phyloP scores from a whole-genome alignment of 331 rosid genomes.

The Quercus tomentella region DNA sequence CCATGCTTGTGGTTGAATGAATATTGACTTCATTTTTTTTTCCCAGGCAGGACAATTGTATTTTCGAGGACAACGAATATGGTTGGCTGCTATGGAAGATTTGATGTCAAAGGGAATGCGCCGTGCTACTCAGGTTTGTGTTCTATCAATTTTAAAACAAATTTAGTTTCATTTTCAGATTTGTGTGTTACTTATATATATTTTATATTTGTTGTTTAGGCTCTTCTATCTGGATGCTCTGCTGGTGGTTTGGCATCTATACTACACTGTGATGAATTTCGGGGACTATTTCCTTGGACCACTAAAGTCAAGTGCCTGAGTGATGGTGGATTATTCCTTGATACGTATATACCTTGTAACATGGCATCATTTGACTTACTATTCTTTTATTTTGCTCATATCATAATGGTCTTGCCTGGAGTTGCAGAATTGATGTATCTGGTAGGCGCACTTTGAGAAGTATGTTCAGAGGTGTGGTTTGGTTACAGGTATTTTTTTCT shows the following conservation, averaged over 20 bases:
- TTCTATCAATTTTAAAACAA: constrained; percentile 1
- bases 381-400: constrained; percentile 8
- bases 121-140: constrained; percentile 57
- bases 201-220: constrained; percentile 35
- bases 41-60: constrained; percentile 67
- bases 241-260: constrained; percentile 95
- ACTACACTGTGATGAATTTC: constrained; percentile 81
- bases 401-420: constrained; percentile 13
- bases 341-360: constrained; percentile 51
- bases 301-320: constrained; percentile 80
- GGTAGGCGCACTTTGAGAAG: constrained; percentile 78
- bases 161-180: not conserved
- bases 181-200: not conserved
- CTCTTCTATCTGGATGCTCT: constrained; percentile 90
- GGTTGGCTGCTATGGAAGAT: constrained; percentile 78
- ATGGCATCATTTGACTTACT: constrained; percentile 16
- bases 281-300: constrained; percentile 47
- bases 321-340: constrained; percentile 83
- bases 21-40: constrained; percentile 2
- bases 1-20: not conserved
- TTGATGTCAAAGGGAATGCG: constrained; percentile 74
- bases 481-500: constrained; percentile 56
- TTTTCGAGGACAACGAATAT: constrained; percentile 85
- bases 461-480: constrained; percentile 68
- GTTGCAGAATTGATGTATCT: constrained; percentile 68